A percentile compares a stretch with the other conserved stretches of the same genome.
phyloP scores from a whole-genome alignment of 2,329 filamentous ascomycete species.

The Iodosphaeria phyllophila region DNA sequence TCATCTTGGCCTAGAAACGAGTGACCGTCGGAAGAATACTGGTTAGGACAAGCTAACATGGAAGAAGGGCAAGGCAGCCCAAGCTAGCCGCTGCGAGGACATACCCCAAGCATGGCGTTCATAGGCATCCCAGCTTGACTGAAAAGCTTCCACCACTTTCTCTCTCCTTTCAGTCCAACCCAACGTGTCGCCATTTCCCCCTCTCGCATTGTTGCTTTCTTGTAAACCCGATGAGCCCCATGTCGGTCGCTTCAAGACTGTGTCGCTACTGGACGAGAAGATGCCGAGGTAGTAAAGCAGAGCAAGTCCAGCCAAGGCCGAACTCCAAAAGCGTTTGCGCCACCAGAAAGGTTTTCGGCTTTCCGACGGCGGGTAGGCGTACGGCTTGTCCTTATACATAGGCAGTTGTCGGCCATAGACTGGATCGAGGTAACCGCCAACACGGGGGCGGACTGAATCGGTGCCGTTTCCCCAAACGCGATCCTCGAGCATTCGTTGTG shows the following conservation, averaged over 20 bases:
- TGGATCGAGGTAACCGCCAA: constrained; percentile 43
- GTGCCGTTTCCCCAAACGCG: constrained; percentile 38
- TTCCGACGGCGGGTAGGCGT: constrained; percentile 42
- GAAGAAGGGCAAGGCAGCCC: background rate
- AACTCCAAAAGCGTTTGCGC: constrained; percentile 38
- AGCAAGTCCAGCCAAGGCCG: constrained; percentile 34
- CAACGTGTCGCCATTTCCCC: constrained; percentile 23
- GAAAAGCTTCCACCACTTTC: constrained; percentile 74
- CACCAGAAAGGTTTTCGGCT: constrained; percentile 40
- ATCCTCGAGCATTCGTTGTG: constrained; percentile 47
- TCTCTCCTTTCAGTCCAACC: constrained; percentile 68
- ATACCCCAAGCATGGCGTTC: constrained; percentile 85
- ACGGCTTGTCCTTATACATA: constrained; percentile 99
- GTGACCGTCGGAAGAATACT: background rate
- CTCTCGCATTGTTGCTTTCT: no score
- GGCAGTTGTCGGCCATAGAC: constrained; percentile 38
- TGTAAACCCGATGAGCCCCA: no score
- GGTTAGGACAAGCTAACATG: background rate
- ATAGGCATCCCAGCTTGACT: constrained; percentile 84
- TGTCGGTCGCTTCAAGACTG: constrained; percentile 19
- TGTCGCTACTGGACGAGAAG: constrained; percentile 22
- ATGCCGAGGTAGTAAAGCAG: constrained; percentile 54
- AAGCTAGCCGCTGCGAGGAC: constrained; percentile 14
- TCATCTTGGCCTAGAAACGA: constrained; percentile 51
- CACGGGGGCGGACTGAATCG: constrained; percentile 39